These are phyloP conservation scores for Metroxylon sagu DNA, from an alignment of 176 grass and related monocot genomes.

Conservation along the genomic window DNA sequence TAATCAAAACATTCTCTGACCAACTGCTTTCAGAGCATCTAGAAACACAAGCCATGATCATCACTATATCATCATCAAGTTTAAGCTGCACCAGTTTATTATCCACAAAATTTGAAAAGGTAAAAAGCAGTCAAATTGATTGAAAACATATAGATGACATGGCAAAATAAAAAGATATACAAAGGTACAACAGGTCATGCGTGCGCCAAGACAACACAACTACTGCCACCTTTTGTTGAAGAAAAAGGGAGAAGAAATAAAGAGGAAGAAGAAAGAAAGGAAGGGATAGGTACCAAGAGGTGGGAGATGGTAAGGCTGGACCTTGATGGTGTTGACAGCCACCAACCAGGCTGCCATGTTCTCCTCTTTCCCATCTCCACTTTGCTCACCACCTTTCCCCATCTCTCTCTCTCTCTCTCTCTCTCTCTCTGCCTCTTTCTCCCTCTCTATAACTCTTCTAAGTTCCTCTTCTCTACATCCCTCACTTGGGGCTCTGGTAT, in stretches of 20 bases:
- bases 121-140: not conserved
- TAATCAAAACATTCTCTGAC: no score
- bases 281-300: slow-evolving; percentile 33
- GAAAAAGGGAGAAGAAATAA: not conserved
- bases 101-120: no score
- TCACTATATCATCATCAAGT: no score
- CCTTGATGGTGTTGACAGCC: slow-evolving; percentile 76
- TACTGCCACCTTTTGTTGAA: no score
- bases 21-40: no score
- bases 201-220: not conserved
- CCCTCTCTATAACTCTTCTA: not conserved
- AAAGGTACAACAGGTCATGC: no score
- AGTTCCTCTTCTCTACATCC: no score
- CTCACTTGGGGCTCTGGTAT: no score
- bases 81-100: no score
- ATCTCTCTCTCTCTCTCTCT: slow-evolving; percentile 12
- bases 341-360: slow-evolving; percentile 98
- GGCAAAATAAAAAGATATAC: not conserved
- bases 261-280: not conserved
- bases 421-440: slow-evolving; percentile 3
- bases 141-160: not conserved
- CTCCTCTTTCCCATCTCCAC: slow-evolving; percentile 34
- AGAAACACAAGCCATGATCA: no score
- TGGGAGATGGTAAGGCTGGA: slow-evolving; percentile 82
- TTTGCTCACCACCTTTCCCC: slow-evolving; percentile 66